Evolutionary conservation across 2,329 filamentous ascomycete genomes (phyloP).

Genomic region (Hymenoscyphus fructigenus): DNA sequence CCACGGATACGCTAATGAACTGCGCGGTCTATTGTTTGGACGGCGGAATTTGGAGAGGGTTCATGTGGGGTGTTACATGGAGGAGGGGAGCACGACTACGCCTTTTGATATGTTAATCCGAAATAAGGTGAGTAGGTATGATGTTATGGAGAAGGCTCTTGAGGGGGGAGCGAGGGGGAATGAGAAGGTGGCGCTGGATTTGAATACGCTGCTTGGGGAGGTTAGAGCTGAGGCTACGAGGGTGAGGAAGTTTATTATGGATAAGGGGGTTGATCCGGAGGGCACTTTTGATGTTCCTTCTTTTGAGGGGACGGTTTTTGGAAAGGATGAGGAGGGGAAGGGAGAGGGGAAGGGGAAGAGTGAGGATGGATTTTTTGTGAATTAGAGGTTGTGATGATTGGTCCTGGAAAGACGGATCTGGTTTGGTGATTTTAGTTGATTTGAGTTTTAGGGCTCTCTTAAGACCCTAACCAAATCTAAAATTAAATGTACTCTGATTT

Average conservation of each 20-base stretch:
- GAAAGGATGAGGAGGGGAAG: conserved; percentile 14
- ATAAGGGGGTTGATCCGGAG: conserved; percentile 52
- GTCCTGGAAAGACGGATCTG: no score
- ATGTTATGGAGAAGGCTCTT: conserved; percentile 57
- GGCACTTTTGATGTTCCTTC: conserved; percentile 50
- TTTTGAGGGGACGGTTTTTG: conserved; percentile 39
- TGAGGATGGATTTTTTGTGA: conserved; percentile 36
- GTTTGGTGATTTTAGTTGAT: no score
- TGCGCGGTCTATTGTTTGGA: conserved; percentile 62
- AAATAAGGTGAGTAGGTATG: conserved; percentile 59
- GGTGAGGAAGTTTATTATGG: conserved; percentile 51
- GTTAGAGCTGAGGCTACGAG: conserved; percentile 49
- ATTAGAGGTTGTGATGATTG: conserved; percentile 7
- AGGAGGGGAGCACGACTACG: conserved; percentile 66
- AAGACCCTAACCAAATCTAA: no score
- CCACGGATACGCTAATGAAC: conserved; percentile 61
- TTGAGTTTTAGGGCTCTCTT: no score
- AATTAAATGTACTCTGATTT: no score
- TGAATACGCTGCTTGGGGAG: conserved; percentile 59
- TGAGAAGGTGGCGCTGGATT: conserved; percentile 54
- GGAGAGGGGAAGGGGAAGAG: conserved; percentile 8
- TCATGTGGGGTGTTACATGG: conserved; percentile 58
- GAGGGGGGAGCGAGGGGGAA: conserved; percentile 48
- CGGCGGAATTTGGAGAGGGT: conserved; percentile 51
- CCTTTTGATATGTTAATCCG: conserved; percentile 70